A percentile compares a stretch with the other conserved stretches of the same genome.
These are phyloP conservation scores for Escovopsis sp. DNA, from an alignment of 2,329 filamentous ascomycete genomes.

Conservation along the genomic window DNA sequence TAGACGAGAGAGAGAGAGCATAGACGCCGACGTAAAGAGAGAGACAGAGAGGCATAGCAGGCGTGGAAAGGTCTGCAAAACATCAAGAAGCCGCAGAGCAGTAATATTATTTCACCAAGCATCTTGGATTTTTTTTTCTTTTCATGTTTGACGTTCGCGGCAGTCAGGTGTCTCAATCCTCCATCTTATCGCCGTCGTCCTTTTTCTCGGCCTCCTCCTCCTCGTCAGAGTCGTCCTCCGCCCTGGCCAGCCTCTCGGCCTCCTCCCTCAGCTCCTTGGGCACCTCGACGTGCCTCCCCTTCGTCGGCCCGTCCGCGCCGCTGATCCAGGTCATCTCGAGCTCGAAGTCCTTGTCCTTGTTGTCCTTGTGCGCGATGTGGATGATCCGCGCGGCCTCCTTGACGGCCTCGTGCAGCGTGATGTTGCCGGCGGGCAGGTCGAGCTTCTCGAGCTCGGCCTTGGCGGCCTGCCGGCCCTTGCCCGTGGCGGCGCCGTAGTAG, in stretches of 20 bases:
- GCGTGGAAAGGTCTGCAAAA: neutral
- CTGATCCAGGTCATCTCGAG: constrained; percentile 99
- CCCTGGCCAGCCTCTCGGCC: constrained; percentile 85
- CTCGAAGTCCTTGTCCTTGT: constrained; percentile 99
- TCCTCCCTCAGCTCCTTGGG: constrained; percentile 83
- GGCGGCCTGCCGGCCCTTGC: constrained; percentile 90
- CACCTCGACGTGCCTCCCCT: constrained; percentile 85
- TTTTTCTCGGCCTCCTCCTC: constrained; percentile 56
- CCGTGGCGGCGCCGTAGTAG: constrained; percentile 94
- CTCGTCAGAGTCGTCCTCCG: constrained; percentile 74
- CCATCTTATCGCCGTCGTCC: constrained; percentile 63
- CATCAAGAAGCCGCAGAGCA: neutral
- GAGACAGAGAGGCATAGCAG: neutral
- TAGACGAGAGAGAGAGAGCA: neutral
- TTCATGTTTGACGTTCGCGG: constrained; percentile 11
- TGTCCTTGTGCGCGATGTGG: constrained; percentile 94
- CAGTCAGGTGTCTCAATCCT: constrained; percentile 49
- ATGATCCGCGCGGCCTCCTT: constrained; percentile 97
- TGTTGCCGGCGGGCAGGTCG: constrained; percentile 61
- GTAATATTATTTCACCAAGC: constrained; percentile 8
- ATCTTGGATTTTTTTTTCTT: constrained; percentile 24
- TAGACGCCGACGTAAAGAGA: neutral
- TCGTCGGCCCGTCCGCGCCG: constrained; percentile 67
- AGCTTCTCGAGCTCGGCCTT: constrained; percentile 99
- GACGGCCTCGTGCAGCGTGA: constrained; percentile 74